A percentile compares a stretch with the other conserved stretches of the same genome.
phyloP scores from a whole-genome alignment of 305 asterid genomes.

The Euphrasia arctica region DNA sequence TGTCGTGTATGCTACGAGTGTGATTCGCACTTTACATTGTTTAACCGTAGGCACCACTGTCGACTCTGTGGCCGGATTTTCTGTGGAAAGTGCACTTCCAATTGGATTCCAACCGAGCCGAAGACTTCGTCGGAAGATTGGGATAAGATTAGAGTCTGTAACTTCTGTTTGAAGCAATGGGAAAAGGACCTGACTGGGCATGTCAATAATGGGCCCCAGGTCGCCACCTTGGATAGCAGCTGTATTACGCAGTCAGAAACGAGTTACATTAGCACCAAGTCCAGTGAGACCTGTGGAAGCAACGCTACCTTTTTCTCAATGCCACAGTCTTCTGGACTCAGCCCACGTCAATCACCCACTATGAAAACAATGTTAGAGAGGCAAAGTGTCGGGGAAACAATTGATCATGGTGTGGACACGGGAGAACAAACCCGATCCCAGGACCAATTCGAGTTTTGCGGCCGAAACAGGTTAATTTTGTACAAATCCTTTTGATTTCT shows the following conservation, averaged over 20 bases:
- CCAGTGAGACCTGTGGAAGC: constrained; percentile 76
- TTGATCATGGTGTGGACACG: constrained; percentile 34
- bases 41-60: constrained; percentile 97
- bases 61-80: constrained; percentile 88
- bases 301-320: constrained; percentile 53
- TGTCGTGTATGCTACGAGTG: constrained; percentile 99
- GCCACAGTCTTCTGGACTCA: constrained; percentile 57
- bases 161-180: constrained; percentile 82
- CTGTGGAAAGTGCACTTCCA: constrained; percentile 86
- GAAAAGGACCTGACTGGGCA: constrained; percentile 40
- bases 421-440: constrained; percentile 38
- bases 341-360: constrained; percentile 51
- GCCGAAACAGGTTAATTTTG: constrained; percentile 52
- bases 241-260: constrained; percentile 55
- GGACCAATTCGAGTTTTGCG: constrained; percentile 36
- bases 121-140: constrained; percentile 46
- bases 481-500: constrained; percentile 28
- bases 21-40: constrained; percentile 79
- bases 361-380: constrained; percentile 55
- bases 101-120: constrained; percentile 61
- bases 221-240: constrained; percentile 46
- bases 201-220: constrained; percentile 51
- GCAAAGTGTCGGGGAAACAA: constrained; percentile 37
- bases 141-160: constrained; percentile 83
- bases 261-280: constrained; percentile 79